These are phyloP conservation scores for Boletus reticuloceps DNA, from an alignment of 768 basidiomycete species.

Conservation along the genomic window DNA sequence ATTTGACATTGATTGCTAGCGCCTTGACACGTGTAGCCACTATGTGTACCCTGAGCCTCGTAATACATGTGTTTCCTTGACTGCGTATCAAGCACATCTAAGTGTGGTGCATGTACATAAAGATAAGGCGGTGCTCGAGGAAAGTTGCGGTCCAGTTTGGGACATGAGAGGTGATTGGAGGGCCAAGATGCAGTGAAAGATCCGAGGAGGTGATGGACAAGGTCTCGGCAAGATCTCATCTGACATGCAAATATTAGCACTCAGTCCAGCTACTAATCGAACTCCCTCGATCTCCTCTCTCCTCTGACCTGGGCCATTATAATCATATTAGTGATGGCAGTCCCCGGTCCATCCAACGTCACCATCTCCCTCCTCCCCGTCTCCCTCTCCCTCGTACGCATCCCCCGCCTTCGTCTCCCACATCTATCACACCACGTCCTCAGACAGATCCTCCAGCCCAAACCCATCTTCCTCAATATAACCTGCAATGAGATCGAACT, in stretches of 20 bases:
- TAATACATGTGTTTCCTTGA: neutral
- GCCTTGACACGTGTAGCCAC: constrained; percentile 6
- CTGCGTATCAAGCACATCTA: neutral
- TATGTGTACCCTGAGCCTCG: constrained; percentile 7
- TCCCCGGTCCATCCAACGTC: constrained; percentile 30
- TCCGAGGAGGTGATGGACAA: too few species aligned
- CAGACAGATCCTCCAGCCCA: constrained; percentile 65
- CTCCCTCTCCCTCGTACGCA: constrained; percentile 68
- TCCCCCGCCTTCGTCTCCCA: constrained; percentile 66
- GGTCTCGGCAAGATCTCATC: constrained; percentile 1
- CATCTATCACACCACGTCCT: constrained; percentile 60
- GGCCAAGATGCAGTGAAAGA: too few species aligned
- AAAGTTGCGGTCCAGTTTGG: too few species aligned
- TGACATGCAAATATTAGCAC: constrained; percentile 15
- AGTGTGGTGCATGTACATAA: neutral
- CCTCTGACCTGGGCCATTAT: too few species aligned
- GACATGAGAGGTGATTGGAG: neutral
- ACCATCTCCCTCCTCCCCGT: constrained; percentile 74
- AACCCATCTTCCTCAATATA: constrained; percentile 67
- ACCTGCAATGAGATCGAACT: constrained; percentile 81
- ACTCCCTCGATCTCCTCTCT: neutral
- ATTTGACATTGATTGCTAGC: constrained; percentile 3
- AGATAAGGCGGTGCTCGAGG: constrained; percentile 2
- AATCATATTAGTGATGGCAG: constrained; percentile 22
- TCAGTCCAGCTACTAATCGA: neutral